A percentile compares a stretch with the other conserved stretches of the same genome.
These are phyloP conservation scores for Leishmania major DNA, from an alignment of 208 protist species.

Conservation along the genomic window DNA sequence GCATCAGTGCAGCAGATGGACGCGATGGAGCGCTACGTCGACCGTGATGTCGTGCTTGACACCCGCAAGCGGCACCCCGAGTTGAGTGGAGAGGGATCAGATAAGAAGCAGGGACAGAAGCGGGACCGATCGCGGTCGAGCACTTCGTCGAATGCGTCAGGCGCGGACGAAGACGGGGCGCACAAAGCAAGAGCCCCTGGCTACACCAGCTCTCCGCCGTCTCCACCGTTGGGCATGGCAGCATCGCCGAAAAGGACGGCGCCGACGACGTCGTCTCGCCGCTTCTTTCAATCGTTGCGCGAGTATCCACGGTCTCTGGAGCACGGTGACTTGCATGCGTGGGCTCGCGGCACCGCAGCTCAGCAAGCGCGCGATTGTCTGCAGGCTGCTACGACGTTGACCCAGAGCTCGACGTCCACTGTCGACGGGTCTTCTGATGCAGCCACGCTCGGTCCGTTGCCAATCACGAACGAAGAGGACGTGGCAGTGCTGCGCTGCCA, in stretches of 20 bases:
- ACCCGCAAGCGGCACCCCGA: constrained; percentile 34
- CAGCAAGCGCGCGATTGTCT: constrained; percentile 12
- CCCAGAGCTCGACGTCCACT: not conserved
- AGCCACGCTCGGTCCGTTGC: constrained; percentile 1
- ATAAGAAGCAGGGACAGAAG: not conserved
- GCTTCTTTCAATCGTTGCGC: constrained; percentile 21
- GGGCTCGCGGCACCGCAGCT: constrained; percentile 9
- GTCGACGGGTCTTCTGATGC: not conserved
- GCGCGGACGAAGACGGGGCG: not conserved
- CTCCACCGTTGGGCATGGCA: not conserved
- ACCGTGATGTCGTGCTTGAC: constrained; percentile 37
- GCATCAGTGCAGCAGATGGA: constrained; percentile 23
- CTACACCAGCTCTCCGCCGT: not conserved
- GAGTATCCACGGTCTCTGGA: constrained; percentile 32
- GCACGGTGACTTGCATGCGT: constrained; percentile 26
- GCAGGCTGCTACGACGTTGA: constrained; percentile 11
- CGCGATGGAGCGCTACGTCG: constrained; percentile 40
- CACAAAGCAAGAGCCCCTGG: not conserved
- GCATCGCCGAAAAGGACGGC: not conserved
- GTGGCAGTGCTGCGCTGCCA: constrained; percentile 19
- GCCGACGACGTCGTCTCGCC: not conserved
- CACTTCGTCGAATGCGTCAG: not conserved
- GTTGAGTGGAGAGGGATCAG: constrained; percentile 1
- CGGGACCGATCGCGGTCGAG: constrained; percentile 17
- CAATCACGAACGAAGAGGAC: constrained; percentile 18